These are phyloP conservation scores for Scedosporium apiospermum DNA, from an alignment of 2,329 filamentous ascomycete species.

Conservation along the genomic window DNA sequence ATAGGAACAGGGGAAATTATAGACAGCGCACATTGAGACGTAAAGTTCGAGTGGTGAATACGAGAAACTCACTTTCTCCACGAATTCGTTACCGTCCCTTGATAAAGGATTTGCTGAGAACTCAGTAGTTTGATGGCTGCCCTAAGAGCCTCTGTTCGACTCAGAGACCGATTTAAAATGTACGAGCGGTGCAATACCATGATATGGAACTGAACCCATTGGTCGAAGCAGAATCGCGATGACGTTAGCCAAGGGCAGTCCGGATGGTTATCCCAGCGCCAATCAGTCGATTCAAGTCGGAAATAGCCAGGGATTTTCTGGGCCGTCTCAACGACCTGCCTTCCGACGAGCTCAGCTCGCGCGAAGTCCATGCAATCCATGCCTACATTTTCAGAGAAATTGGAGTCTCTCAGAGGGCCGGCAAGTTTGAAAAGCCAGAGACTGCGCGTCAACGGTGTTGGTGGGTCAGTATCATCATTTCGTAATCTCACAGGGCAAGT, in stretches of 20 bases:
- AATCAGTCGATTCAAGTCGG: slow-evolving; percentile 46
- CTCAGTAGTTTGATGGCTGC: slow-evolving; percentile 47
- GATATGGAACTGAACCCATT: slow-evolving; percentile 41
- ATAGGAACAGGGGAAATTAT: neutral
- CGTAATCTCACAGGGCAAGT: slow-evolving; percentile 39
- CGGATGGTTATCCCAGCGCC: slow-evolving; percentile 42
- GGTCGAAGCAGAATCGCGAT: slow-evolving; percentile 35
- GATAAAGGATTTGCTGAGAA: slow-evolving; percentile 41
- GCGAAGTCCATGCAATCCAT: slow-evolving; percentile 43
- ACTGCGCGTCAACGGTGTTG: slow-evolving; percentile 44
- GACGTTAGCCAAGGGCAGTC: slow-evolving; percentile 43
- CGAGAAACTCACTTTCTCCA: slow-evolving; percentile 28
- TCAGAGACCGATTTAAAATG: slow-evolving; percentile 46
- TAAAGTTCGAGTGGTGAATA: slow-evolving; percentile 27
- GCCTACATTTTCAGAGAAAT: slow-evolving; percentile 46
- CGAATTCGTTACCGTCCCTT: slow-evolving; percentile 37
- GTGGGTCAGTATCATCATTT: slow-evolving; percentile 36
- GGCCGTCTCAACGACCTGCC: slow-evolving; percentile 36
- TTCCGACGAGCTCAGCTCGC: slow-evolving; percentile 45
- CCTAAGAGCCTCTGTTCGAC: slow-evolving; percentile 44
- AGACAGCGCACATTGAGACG: neutral
- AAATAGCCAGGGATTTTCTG: slow-evolving; percentile 42
- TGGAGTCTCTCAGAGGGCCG: slow-evolving; percentile 41
- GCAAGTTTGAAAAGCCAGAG: slow-evolving; percentile 41
- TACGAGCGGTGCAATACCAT: slow-evolving; percentile 55